Evolutionary conservation across 1,284 basidiomycete genomes (phyloP).

Genomic region (Marasmius oreades): DNA sequence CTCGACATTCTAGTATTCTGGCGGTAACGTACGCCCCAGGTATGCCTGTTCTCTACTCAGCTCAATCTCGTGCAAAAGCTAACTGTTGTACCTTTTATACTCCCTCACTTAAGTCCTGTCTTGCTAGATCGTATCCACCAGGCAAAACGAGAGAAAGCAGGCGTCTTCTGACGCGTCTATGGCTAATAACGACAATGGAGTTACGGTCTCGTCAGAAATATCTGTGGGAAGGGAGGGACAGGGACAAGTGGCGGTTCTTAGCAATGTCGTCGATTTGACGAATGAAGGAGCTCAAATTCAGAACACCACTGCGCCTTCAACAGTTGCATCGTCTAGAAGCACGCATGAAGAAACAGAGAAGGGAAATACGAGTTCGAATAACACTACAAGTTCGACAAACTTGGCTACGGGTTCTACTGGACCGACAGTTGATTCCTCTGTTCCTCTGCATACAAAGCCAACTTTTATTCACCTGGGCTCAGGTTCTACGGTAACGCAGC

Average conservation of each 20-base stretch:
- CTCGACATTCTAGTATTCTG: slow-evolving; percentile 5
- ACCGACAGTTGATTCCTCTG: slow-evolving; percentile 1
- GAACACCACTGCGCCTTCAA: not conserved
- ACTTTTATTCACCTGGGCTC: slow-evolving; percentile 39
- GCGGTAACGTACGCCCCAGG: slow-evolving; percentile 1
- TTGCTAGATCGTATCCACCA: not conserved
- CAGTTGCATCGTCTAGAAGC: not conserved
- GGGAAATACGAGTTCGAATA: not conserved
- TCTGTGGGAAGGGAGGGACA: slow-evolving; percentile 43
- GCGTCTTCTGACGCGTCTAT: slow-evolving; percentile 78
- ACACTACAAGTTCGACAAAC: not conserved
- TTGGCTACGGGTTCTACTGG: not conserved
- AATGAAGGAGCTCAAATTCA: not conserved
- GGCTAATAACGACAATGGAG: slow-evolving; percentile 56
- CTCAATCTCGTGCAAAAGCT: not conserved
- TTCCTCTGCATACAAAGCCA: slow-evolving; percentile 28
- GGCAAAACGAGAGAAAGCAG: slow-evolving; percentile 20
- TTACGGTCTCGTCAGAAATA: slow-evolving; percentile 39
- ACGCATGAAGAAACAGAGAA: not conserved
- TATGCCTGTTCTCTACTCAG: not conserved
- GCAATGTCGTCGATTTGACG: slow-evolving; percentile 14
- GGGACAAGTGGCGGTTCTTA: slow-evolving; percentile 25
- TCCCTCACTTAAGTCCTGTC: not conserved
- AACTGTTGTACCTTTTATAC: not conserved
- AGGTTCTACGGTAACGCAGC: slow-evolving; percentile 38